Conservation (phyloP, 768 basidiomycete genomes). For the Kwoniella dejecticola region DNA sequence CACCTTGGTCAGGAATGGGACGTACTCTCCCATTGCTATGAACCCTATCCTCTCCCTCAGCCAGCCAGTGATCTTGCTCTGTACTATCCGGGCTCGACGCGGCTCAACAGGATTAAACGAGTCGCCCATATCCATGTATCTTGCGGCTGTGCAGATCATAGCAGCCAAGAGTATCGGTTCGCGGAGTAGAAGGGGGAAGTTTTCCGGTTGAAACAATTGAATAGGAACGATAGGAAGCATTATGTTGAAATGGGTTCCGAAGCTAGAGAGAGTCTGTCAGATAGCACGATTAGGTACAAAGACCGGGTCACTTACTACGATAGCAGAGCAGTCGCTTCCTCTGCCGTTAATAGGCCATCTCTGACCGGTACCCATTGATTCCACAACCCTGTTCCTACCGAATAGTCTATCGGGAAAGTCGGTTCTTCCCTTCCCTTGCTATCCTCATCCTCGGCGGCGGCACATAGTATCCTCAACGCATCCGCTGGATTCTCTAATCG, state of each 20-base stretch:
- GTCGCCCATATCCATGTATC: conserved; percentile 7
- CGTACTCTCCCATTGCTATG: conserved; percentile 13
- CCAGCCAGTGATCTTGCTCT: conserved; percentile 1
- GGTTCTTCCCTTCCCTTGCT: background rate
- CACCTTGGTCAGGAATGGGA: too few relatives aligned
- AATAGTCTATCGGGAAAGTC: background rate
- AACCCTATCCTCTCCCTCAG: conserved; percentile 2
- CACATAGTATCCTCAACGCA: conserved; percentile 9
- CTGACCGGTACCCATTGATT: conserved; percentile 12
- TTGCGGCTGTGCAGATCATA: conserved; percentile 4
- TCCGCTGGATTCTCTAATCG: conserved; percentile 7
- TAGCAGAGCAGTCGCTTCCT: conserved; percentile 2
- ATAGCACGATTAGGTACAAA: background rate
- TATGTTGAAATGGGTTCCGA: conserved; percentile 3
- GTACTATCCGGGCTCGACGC: background rate
- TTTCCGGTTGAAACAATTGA: conserved; percentile 5
- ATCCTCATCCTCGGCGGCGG: conserved; percentile 1
- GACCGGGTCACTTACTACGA: background rate
- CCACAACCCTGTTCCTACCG: conserved; percentile 9
- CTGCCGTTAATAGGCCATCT: conserved; percentile 6
- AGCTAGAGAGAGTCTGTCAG: background rate
- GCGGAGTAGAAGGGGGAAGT: conserved; percentile 1
- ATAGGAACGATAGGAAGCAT: background rate
- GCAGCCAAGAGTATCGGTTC: conserved; percentile 1
- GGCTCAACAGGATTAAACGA: background rate